Evolutionary conservation across 2,329 filamentous ascomycete species (phyloP).

Genomic region (Aureobasidium sp.): DNA sequence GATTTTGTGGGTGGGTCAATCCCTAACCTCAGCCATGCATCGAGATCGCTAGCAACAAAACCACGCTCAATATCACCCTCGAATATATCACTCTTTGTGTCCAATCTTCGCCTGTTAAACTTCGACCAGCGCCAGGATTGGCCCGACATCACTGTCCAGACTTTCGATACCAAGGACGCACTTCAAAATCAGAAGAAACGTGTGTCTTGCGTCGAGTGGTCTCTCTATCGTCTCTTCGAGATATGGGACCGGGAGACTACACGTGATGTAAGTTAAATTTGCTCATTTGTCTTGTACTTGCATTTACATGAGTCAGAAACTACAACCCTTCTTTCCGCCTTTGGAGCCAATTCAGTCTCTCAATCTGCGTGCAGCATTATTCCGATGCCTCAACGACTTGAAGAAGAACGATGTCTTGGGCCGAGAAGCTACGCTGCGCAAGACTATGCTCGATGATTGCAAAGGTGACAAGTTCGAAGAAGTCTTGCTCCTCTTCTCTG

Average conservation of each 20-base stretch:
- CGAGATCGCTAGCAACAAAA: background rate
- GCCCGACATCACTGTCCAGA: constrained; percentile 63
- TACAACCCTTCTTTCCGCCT: constrained; percentile 84
- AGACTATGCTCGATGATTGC: constrained; percentile 96
- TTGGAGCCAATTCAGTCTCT: constrained; percentile 83
- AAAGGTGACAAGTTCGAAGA: constrained; percentile 87
- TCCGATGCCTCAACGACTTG: constrained; percentile 69
- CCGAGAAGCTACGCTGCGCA: constrained; percentile 70
- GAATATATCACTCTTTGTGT: constrained; percentile 62
- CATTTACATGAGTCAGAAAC: constrained; percentile 53
- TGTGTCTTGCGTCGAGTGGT: constrained; percentile 79
- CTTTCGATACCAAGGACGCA: constrained; percentile 59
- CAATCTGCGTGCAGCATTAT: constrained; percentile 77
- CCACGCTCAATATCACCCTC: constrained; percentile 31
- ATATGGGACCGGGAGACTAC: constrained; percentile 75
- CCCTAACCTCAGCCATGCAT: constrained; percentile 5
- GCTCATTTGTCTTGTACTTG: too few relatives aligned
- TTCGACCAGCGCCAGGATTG: constrained; percentile 70
- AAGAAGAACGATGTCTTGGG: constrained; percentile 83
- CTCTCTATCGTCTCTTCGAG: constrained; percentile 76
- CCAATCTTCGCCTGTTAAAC: constrained; percentile 74
- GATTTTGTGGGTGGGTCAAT: constrained; percentile 12
- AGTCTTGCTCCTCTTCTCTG: constrained; percentile 74
- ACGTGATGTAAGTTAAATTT: constrained; percentile 49
- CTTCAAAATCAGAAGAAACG: constrained; percentile 72